Evolutionary conservation across 495 filamentous ascomycete genomes (phyloP).

Genomic region (Xylaria castorea): DNA sequence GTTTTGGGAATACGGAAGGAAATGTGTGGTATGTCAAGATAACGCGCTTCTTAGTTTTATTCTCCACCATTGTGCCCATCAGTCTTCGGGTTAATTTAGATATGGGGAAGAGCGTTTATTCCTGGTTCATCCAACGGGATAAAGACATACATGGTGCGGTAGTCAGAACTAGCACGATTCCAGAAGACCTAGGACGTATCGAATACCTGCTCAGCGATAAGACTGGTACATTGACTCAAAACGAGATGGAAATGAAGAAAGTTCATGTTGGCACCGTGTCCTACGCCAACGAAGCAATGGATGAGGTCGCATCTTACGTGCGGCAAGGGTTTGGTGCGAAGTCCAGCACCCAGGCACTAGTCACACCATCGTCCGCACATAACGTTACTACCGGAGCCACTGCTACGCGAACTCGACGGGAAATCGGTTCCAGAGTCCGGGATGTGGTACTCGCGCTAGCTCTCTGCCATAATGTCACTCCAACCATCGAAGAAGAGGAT

Average conservation of each 20-base stretch:
- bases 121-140: slow-evolving; percentile 92
- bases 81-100: slow-evolving; percentile 95
- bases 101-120: slow-evolving; percentile 95
- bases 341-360: slow-evolving; percentile 52
- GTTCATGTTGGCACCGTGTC: slow-evolving; percentile 98
- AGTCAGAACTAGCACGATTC: slow-evolving; percentile 95
- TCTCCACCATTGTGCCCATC: slow-evolving; percentile 98
- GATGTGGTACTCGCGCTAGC: slow-evolving; percentile 91
- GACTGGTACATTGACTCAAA: slow-evolving; percentile 95
- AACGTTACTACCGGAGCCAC: slow-evolving; percentile 63
- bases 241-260: slow-evolving; percentile 99
- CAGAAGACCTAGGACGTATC: slow-evolving; percentile 92
- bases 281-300: slow-evolving; percentile 98
- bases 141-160: slow-evolving; percentile 88
- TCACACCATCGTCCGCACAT: slow-evolving; percentile 77
- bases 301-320: slow-evolving; percentile 88
- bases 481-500: slow-evolving; percentile 82
- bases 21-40: slow-evolving; percentile 91
- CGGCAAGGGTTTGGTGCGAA: slow-evolving; percentile 75
- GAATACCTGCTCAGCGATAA: slow-evolving; percentile 98
- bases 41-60: slow-evolving; percentile 95
- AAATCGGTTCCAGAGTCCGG: slow-evolving; percentile 90
- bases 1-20: slow-evolving; percentile 69
- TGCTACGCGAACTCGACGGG: slow-evolving; percentile 81
- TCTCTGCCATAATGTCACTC: slow-evolving; percentile 97